Evolutionary conservation across 441 rosid species (phyloP).

Genomic region (Euphorbia schlechtendalii): DNA sequence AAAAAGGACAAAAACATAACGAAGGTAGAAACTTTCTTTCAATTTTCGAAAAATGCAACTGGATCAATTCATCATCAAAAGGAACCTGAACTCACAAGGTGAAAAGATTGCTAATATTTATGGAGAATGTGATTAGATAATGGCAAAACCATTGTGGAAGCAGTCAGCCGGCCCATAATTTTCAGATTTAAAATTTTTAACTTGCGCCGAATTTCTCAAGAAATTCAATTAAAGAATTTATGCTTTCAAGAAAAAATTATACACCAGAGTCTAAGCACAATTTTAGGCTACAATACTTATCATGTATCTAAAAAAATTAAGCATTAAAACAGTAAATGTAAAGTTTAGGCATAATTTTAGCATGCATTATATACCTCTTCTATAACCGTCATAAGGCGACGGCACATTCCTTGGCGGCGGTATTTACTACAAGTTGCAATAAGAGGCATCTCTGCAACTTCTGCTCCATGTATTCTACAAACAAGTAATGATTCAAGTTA

Average conservation of each 20-base stretch:
- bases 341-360: not conserved
- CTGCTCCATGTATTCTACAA: constrained; percentile 72
- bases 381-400: constrained; percentile 61
- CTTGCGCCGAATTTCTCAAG: not conserved
- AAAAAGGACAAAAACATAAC: not conserved
- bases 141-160: not conserved
- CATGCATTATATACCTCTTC: constrained; percentile 57
- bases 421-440: constrained; percentile 92
- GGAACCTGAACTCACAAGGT: constrained; percentile 1
- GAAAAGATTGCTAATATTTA: not conserved
- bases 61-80: not conserved
- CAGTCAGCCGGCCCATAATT: constrained; percentile 2
- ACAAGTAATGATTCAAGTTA: constrained; percentile 10
- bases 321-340: not conserved
- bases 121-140: constrained; percentile 1
- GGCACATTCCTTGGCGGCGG: constrained; percentile 94
- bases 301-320: not conserved
- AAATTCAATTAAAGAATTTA: constrained; percentile 4
- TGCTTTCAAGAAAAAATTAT: too few species aligned
- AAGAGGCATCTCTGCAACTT: constrained; percentile 95
- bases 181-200: not conserved
- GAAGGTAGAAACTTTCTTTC: not conserved
- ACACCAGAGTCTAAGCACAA: not conserved
- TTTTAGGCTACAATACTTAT: not conserved
- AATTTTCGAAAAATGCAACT: not conserved